Base-by-base conservation (phyloP, 441 rosid species). In the Pelargonium cotyledonis region DNA sequence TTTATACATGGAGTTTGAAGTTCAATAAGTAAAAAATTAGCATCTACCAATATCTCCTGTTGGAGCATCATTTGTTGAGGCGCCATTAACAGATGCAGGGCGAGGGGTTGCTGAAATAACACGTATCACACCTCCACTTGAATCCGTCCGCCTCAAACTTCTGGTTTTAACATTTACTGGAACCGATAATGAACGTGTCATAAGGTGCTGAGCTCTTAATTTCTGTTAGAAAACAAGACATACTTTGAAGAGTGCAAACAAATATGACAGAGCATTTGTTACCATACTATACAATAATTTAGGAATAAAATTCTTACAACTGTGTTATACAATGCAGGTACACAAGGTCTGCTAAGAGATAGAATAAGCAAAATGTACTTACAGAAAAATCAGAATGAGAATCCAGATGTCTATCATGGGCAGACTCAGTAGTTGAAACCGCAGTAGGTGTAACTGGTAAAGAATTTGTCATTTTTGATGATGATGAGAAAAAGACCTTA, bases 141-240 rank as follows among this genome's bases (percentile, higher is more conserved):
- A 82, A 67, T 82, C 85, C 10, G 75, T 75, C 67, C 73, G 74
- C 68, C 76, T 79, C 68, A 82, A 74, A 75, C 83, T 83, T 77
- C 76, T 79, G 21, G 65, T 46, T 70, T 82, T 82, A 73, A 76
- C 72, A 73, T 80, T 78, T 66, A 80, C 82, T 4, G 89, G 87
- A 69, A 85, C 85, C 14, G 87, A 83, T 40, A 85, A 71, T 4
- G 87, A 83, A 41, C 84, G 85, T 21, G 58, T 77, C 69, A 85
- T 79, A 63, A 15, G 82, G 63, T 68, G 80, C 69, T 71, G 82
- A 65, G 69, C 79, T 66, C 55, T 79, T 61, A 64, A 66, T 62
- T 76, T 82, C 87, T 78, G 82, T 53, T 65, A 73, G 7, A 68
- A 72, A 16, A 51, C 29, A 62, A 67, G 15, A 58, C 4, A 19